Base-by-base conservation (phyloP, 768 basidiomycete species). In the Termitomyces sp. region DNA sequence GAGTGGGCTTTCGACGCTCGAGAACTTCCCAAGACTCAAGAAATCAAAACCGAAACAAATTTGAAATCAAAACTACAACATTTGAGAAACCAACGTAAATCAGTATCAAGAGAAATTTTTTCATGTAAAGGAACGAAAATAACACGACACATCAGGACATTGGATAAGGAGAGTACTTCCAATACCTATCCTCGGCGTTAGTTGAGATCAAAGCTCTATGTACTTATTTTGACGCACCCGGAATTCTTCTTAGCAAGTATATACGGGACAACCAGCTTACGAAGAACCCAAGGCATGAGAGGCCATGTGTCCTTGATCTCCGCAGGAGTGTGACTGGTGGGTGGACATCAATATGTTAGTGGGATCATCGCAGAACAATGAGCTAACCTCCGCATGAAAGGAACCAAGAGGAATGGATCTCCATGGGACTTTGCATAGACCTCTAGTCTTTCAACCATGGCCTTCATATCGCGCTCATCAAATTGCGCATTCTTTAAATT, bases 231-330 rank as follows among this genome's bases (percentile, higher is more conserved):
- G 14, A 60, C 71, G 32, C 61, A 75, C 75, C 75, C 75, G 7
- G 72, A 68, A 52, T 75, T 42, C 56, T 60, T 68, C 49, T 60
- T 65, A 5, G 73, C 74, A 7, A 77, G 60, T 13, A 75, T 40
- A 58, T 71, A 75, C 8, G 77, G 75, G 3, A 75, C 54, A 3
- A 74, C 57, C 6, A 75, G 12, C 53, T 75, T 73, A 33, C 72
- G 70, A 4, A 77, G 58, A 20, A 76, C 47, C 73, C 75, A 75
- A 2, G 75, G 73, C 61, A 77, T 66, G 1, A 63, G 60, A 0
- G 77, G 77, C 70, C 71, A 78, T 16, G 63, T 51, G 16, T 64
- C 67, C 57, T 75, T 75, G 59, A 66, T 68, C 28, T 72, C 71
- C 2, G 72, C 66, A n/a, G 73, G 67, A 7, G 71, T 76, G 60